Conservation (phyloP, 352 stramenopile genomes). For the Blastocystis sp. region DNA sequence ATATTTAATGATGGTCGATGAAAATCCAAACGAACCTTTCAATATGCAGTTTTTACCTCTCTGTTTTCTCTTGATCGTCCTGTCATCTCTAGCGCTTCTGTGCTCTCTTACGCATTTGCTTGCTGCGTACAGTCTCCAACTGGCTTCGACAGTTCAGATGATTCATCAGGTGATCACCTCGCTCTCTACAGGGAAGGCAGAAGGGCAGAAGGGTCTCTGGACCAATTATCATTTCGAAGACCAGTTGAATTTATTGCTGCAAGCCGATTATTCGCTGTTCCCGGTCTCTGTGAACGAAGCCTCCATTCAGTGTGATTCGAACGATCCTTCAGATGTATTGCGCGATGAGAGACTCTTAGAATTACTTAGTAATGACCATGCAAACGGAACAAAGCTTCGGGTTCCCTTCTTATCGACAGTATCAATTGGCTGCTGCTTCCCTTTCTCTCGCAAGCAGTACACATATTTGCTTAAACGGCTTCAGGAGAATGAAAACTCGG, state of each 20-base stretch:
- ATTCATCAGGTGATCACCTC: neutral
- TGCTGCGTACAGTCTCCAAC: neutral
- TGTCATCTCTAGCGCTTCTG: neutral
- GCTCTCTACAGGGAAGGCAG: neutral
- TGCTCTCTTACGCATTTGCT: neutral
- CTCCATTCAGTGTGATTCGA: neutral
- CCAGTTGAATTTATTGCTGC: neutral
- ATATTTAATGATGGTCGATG: neutral
- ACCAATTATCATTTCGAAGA: neutral
- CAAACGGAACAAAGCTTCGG: neutral
- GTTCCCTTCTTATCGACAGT: neutral
- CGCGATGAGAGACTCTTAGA: neutral
- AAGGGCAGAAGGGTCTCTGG: neutral
- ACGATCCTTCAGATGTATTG: neutral
- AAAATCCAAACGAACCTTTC: slow-evolving; percentile 4
- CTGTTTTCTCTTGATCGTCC: neutral
- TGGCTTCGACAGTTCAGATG: neutral
- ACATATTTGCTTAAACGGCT: neutral
- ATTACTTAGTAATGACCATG: neutral
- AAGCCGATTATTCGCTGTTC: neutral
- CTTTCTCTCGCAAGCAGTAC: neutral
- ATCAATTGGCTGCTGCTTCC: neutral
- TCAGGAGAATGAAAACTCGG: neutral
- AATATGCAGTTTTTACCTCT: slow-evolving; percentile 19
- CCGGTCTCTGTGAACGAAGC: neutral